Evolutionary conservation across 257 asterid species (phyloP).

Genomic region (Solanum habrochaites): DNA sequence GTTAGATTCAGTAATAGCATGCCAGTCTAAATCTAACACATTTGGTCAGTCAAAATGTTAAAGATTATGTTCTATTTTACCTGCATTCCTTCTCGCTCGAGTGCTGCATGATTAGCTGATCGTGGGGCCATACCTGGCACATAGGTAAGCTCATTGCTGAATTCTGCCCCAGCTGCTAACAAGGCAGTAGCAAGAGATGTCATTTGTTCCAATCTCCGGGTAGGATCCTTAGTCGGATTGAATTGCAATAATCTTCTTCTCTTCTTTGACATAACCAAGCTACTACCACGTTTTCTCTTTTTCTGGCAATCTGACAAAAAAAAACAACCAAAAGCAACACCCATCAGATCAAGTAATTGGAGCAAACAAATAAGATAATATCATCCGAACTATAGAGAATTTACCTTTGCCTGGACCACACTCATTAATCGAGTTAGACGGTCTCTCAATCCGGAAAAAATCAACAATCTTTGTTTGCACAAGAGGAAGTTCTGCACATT

Average conservation of each 20-base stretch:
- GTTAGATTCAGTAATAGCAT: neutral
- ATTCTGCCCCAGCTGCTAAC: conserved; percentile 55
- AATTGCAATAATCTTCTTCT: conserved; percentile 61
- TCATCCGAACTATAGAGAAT: neutral
- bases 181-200: conserved; percentile 82
- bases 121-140: conserved; percentile 68
- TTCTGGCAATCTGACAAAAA: conserved; percentile 35
- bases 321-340: neutral
- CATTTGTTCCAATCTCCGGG: conserved; percentile 73
- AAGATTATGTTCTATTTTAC: conserved; percentile 7
- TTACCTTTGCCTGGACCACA: conserved; percentile 31
- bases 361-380: neutral
- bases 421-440: conserved; percentile 23
- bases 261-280: conserved; percentile 46
- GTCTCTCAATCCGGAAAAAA: conserved; percentile 68
- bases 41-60: neutral
- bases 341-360: neutral
- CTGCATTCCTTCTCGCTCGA: conserved; percentile 90
- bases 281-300: conserved; percentile 39
- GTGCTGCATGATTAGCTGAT: conserved; percentile 52
- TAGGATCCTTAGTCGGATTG: conserved; percentile 54
- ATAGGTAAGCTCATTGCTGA: conserved; percentile 67
- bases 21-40: neutral
- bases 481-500: conserved; percentile 51
- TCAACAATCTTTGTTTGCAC: conserved; percentile 81